Evolutionary conservation across 139 green algal species (phyloP), one percentile per base, ranked within the genome.

Genomic region (Coelastrella sp.): DNA sequence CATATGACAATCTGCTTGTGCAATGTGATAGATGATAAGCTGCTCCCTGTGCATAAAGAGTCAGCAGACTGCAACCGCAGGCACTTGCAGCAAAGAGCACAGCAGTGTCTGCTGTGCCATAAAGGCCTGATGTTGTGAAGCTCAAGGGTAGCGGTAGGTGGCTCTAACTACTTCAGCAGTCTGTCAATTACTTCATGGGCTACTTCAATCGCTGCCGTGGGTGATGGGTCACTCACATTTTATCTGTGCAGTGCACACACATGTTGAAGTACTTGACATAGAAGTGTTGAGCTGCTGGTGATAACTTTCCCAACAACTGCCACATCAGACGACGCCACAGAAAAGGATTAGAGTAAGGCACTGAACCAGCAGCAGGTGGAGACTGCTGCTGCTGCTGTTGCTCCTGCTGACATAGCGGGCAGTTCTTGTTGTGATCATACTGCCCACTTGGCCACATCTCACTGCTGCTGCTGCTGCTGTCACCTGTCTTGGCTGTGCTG

Each of bases 271-370:
- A 50, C 30, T 64, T 27, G 23, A 48, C 45, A 23, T 67, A 80
- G 9, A 80, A 80, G 3, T 2, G 9, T n/a, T 80, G 72, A 9
- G 48, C 30, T 35, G 32, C 48, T 43, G 72, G 72, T 48, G 72
- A 80, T 30, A 80, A 8, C 48, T 80, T 80, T 45, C 72, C 72
- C 72, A 80, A 48, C 72, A 80, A 48, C 72, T 80, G 72, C 48
- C 72, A 80, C 72, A 80, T 13, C 72, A 80, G 72, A 15, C 72
- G 72, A 7, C 72, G 72, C 72, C 72, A 80, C 72, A 80, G 34
- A 48, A 80, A 80, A n/a, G 45, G 72, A 53, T 80, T 48, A 37
- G 1, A 19, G 30, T 45, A 48, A 0, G 72, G 5, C 32, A 80
- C 72, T 2, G 72, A 34, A 45, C 13, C 15, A 50, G 9, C 3